These are phyloP conservation scores for Prototheca stagnorum DNA, from an alignment of 163 green algal genomes.

Conservation along the genomic window DNA sequence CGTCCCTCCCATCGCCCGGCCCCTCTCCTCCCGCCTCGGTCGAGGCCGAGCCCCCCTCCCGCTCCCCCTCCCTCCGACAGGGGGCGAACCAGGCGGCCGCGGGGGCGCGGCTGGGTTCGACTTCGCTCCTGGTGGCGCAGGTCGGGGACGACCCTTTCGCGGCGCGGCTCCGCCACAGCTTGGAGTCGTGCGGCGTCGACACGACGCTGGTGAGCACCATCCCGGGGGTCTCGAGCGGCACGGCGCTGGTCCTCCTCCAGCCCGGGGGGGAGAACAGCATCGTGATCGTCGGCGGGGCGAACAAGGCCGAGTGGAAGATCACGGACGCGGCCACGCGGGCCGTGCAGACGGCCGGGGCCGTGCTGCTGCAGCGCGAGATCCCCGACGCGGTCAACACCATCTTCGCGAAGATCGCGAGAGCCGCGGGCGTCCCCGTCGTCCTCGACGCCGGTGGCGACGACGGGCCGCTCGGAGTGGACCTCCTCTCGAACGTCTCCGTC, in stretches of 20 bases:
- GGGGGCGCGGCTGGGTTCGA: constrained; percentile 50
- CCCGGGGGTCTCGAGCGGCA: constrained; percentile 49
- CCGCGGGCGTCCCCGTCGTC: constrained; percentile 48
- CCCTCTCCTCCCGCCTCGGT: too few relatives aligned
- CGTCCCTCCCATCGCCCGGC: too few relatives aligned
- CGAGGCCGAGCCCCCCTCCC: background rate
- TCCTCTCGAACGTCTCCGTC: constrained; percentile 50
- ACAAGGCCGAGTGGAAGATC: constrained; percentile 46
- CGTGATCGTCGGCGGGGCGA: constrained; percentile 66
- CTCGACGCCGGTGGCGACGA: constrained; percentile 75
- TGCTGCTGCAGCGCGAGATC: constrained; percentile 83
- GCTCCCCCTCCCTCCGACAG: constrained; percentile 15
- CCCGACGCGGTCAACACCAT: constrained; percentile 63
- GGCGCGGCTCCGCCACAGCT: constrained; percentile 28
- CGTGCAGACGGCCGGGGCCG: constrained; percentile 37
- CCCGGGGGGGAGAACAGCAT: constrained; percentile 78
- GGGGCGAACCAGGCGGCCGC: constrained; percentile 80
- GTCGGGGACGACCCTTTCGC: constrained; percentile 54
- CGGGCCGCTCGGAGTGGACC: constrained; percentile 33
- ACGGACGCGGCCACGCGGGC: constrained; percentile 21
- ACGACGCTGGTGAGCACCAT: constrained; percentile 33
- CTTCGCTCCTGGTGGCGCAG: constrained; percentile 64
- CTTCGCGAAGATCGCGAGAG: constrained; percentile 28
- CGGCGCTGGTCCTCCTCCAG: constrained; percentile 74
- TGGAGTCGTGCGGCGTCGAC: constrained; percentile 40